Evolutionary conservation across 345 rosid species (phyloP), one percentile per base, ranked within the genome.

Genomic region (Rhizophora mangle): DNA sequence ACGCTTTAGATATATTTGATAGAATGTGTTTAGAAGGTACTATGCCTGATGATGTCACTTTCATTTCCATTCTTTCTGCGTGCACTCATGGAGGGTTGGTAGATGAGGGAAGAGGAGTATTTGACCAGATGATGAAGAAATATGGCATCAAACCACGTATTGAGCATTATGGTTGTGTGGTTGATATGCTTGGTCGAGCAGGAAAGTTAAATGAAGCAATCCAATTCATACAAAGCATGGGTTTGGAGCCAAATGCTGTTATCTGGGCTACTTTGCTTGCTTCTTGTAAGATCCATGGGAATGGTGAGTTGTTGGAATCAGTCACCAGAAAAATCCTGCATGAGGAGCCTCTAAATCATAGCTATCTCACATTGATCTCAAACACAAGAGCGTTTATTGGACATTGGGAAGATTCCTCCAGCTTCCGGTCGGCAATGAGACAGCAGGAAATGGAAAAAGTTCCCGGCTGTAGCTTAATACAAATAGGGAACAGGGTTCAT

Each of bases 81-180:
- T 76, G 83, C 64, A 60, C 76, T 21, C 83, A 80, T 60, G 76
- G 76, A 30, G 81, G 81, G 53, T 70, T 80, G 64, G 78, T 80
- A n/a, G 80, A 73, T 52, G 76, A 80, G 29, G 83, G 81, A 39
- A 76, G 67, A 60, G 52, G 76, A 63, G 58, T 73, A 34, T 78
- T 74, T 68, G 22, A 64, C 16, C 75, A 52, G 63, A 82, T 76
- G 80, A 72, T 66, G 16, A 47, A 47, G 30, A 32, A 76, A 47
- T 80, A 60, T 54, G 62, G 60, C n/a, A 67, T 78, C 29, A 26
- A 67, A 64, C 79, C 85, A 9, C 74, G 60, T 54, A 79, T 76
- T 47, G 79, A 79, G 75, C 85, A 74, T 63, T 82, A 71, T 54
- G 78, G 85, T 26, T 79, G 81, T 53, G 74, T 82, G 68, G 74